Conservation (phyloP, 306 rosid species). For the Pachyrhizus erosus region DNA sequence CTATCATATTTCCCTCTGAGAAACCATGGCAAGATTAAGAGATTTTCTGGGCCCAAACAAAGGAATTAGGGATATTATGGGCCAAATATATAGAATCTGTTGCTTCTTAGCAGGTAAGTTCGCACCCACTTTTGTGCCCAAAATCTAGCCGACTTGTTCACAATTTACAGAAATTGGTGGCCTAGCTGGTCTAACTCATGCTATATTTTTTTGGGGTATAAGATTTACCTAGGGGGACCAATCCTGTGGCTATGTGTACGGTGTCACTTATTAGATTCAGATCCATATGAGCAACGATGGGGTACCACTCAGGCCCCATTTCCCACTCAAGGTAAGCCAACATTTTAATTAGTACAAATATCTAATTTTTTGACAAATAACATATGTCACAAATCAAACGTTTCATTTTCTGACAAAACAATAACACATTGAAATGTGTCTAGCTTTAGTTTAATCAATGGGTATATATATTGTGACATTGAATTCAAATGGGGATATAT, state of each 20-base stretch:
- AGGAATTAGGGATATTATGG: conserved; percentile 55
- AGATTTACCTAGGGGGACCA: conserved; percentile 63
- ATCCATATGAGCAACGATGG: conserved; percentile 46
- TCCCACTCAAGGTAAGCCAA: conserved; percentile 33
- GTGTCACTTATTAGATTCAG: conserved; percentile 38
- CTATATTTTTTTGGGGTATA: conserved; percentile 45
- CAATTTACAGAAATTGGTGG: conserved; percentile 30
- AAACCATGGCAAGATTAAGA: conserved; percentile 45
- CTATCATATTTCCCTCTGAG: conserved; percentile 30
- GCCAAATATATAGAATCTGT: conserved; percentile 48
- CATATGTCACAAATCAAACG: not conserved
- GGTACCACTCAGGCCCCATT: conserved; percentile 44
- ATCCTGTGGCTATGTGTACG: conserved; percentile 44
- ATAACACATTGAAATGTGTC: not conserved
- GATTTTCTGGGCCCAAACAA: conserved; percentile 63
- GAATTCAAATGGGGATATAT: not conserved
- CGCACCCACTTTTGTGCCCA: conserved; percentile 36
- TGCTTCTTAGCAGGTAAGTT: conserved; percentile 42
- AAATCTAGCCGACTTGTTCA: conserved; percentile 42
- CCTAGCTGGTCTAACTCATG: conserved; percentile 54
- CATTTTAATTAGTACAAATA: conserved; percentile 1
- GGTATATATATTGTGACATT: not conserved
- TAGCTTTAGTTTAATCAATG: not conserved
- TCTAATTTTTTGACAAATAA: not conserved
- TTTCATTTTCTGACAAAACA: not conserved